These are phyloP conservation scores for Anisogramma anomala DNA, from an alignment of 2,329 filamentous ascomycete species.

Conservation along the genomic window DNA sequence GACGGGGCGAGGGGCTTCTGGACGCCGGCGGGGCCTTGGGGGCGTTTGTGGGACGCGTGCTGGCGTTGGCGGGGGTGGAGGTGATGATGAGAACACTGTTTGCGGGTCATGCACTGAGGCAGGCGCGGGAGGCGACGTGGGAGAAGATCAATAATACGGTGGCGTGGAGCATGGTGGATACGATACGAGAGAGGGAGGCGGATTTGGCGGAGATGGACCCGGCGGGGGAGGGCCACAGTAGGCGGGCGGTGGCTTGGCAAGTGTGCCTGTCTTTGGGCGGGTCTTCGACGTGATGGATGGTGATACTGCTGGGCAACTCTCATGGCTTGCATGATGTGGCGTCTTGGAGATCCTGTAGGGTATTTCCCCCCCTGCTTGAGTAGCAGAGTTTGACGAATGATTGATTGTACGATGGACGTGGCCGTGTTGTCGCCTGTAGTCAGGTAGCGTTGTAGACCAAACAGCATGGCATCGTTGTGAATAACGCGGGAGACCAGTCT, in stretches of 20 bases:
- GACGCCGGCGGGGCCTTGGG: conserved; percentile 46
- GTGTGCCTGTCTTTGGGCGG: conserved; percentile 27
- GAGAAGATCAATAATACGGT: conserved; percentile 61
- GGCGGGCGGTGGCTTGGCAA: neutral
- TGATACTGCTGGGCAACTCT: neutral
- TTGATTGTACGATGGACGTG: no score
- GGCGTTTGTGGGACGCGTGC: conserved; percentile 43
- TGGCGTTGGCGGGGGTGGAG: conserved; percentile 35
- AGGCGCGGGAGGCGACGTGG: conserved; percentile 56
- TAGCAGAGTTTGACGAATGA: no score
- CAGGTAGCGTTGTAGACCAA: no score
- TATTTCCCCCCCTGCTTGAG: neutral
- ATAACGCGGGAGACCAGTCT: no score
- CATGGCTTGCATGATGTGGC: neutral
- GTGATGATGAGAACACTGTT: conserved; percentile 35
- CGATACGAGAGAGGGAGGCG: conserved; percentile 34
- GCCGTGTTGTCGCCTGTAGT: no score
- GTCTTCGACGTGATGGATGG: neutral
- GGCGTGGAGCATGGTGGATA: conserved; percentile 49
- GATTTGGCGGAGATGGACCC: conserved; percentile 19
- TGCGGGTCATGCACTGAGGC: conserved; percentile 35
- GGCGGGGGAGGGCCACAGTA: neutral
- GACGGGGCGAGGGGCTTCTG: conserved; percentile 50
- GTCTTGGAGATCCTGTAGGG: neutral
- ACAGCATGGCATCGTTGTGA: no score